phyloP scores from a whole-genome alignment of 2,329 filamentous ascomycete genomes.

The Calycina herbarum region DNA sequence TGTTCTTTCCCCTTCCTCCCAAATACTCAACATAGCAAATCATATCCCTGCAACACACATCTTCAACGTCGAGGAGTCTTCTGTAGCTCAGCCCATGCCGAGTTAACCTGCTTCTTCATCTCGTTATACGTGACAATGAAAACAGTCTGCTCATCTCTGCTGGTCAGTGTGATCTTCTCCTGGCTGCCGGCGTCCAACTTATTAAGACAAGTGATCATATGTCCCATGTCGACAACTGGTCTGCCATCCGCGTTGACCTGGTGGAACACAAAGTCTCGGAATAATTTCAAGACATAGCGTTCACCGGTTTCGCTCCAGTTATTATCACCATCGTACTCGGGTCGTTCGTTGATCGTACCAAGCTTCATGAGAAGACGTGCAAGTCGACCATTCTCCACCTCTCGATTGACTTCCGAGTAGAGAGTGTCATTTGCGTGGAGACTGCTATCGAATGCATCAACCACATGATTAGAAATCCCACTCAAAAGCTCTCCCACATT shows the following conservation, averaged over 20 bases:
- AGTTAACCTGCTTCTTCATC: constrained; percentile 65
- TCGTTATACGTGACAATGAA: constrained; percentile 91
- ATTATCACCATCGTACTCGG: constrained; percentile 75
- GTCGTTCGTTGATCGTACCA: constrained; percentile 84
- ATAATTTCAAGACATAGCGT: constrained; percentile 88
- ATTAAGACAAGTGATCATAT: constrained; percentile 84
- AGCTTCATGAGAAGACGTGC: constrained; percentile 82
- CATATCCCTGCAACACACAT: background rate
- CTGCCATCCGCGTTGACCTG: constrained; percentile 85
- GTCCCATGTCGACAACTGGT: constrained; percentile 81
- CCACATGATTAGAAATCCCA: constrained; percentile 75
- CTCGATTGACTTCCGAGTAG: constrained; percentile 69
- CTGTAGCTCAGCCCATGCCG: constrained; percentile 57
- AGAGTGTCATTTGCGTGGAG: constrained; percentile 79
- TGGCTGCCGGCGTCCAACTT: constrained; percentile 89
- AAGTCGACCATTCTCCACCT: constrained; percentile 86
- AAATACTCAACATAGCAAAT: background rate
- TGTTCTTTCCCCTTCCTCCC: background rate
- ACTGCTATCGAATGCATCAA: constrained; percentile 72
- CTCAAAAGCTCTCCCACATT: constrained; percentile 77
- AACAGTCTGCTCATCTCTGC: constrained; percentile 84
- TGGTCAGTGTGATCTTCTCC: constrained; percentile 82
- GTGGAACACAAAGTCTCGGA: constrained; percentile 96
- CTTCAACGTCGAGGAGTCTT: constrained; percentile 24
- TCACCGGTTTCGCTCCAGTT: constrained; percentile 92